Percentiles rank a stretch among this genome's conserved stretches.
Conservation (phyloP, 306 rosid genomes). For the barrel medic (Medicago truncatula) region DNA sequence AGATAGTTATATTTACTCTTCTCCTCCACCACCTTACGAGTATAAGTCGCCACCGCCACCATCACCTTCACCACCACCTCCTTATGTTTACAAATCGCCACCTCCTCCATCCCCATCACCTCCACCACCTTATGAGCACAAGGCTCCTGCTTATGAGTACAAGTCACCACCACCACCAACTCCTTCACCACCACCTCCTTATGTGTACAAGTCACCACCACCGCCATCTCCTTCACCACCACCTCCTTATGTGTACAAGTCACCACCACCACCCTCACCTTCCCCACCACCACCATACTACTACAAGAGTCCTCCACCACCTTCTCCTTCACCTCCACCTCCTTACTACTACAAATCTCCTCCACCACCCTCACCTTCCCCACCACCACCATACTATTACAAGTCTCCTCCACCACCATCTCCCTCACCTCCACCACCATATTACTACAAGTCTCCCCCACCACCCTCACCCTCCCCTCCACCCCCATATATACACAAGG, state of each 20-base stretch:
- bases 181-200: neutral
- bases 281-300: neutral
- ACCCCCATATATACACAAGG: neutral
- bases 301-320: neutral
- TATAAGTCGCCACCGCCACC: slow-evolving; percentile 28
- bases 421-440: slow-evolving; percentile 70
- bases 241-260: slow-evolving; percentile 9
- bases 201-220: neutral
- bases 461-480: slow-evolving; percentile 59
- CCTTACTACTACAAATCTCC: neutral
- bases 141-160: slow-evolving; percentile 4
- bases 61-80: slow-evolving; percentile 70
- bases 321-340: neutral
- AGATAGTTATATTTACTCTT: slow-evolving; percentile 69
- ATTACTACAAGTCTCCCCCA: slow-evolving; percentile 17
- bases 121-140: slow-evolving; percentile 51
- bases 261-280: slow-evolving; percentile 9
- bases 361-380: neutral
- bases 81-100: slow-evolving; percentile 28
- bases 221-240: slow-evolving; percentile 51
- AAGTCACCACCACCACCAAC: neutral
- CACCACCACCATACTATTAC: slow-evolving; percentile 7
- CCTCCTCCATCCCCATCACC: slow-evolving; percentile 58
- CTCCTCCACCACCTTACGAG: slow-evolving; percentile 69
- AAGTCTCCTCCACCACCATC: neutral